A percentile compares a stretch with the other conserved stretches of the same genome.
phyloP scores from a whole-genome alignment of 108 stramenopile genomes.

The Discostella pseudostelligera region DNA sequence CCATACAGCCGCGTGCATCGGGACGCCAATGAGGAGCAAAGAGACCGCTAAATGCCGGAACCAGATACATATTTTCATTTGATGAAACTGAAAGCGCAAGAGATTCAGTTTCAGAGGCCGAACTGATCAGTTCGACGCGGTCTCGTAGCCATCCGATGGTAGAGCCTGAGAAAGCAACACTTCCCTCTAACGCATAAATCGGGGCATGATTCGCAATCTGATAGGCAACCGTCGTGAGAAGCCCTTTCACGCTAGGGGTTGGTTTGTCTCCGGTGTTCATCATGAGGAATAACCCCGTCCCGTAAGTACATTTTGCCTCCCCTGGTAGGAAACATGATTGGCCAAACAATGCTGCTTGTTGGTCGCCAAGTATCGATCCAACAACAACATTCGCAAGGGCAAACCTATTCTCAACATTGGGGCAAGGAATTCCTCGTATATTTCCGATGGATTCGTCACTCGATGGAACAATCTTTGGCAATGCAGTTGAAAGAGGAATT shows the following conservation, averaged over 20 bases:
- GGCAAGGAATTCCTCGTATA: constrained; percentile 47
- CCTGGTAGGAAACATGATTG: constrained; percentile 91
- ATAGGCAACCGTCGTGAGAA: constrained; percentile 97
- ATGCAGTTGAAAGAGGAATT: constrained; percentile 48
- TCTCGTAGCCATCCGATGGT: constrained; percentile 98
- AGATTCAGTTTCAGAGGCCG: constrained; percentile 84
- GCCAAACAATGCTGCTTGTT: constrained; percentile 96
- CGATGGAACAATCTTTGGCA: constrained; percentile 72
- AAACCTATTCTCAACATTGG: constrained; percentile 8
- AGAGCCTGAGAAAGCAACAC: constrained; percentile 90
- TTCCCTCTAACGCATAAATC: constrained; percentile 96
- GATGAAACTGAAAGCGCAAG: constrained; percentile 62
- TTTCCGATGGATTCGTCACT: constrained; percentile 49
- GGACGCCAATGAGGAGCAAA: constrained; percentile 96
- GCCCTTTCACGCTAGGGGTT: constrained; percentile 74
- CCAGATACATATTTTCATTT: constrained; percentile 94
- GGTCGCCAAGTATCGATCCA: constrained; percentile 92
- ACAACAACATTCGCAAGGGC: constrained; percentile 74
- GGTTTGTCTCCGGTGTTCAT: constrained; percentile 91
- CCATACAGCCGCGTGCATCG: constrained; percentile 92
- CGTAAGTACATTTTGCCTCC: constrained; percentile 95
- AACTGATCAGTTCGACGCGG: constrained; percentile 81
- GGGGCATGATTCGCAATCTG: constrained; percentile 62
- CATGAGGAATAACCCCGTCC: constrained; percentile 97
- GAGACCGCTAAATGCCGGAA: constrained; percentile 96